Base-by-base conservation (phyloP, 768 basidiomycete species). In the Termitomyces sp. region DNA sequence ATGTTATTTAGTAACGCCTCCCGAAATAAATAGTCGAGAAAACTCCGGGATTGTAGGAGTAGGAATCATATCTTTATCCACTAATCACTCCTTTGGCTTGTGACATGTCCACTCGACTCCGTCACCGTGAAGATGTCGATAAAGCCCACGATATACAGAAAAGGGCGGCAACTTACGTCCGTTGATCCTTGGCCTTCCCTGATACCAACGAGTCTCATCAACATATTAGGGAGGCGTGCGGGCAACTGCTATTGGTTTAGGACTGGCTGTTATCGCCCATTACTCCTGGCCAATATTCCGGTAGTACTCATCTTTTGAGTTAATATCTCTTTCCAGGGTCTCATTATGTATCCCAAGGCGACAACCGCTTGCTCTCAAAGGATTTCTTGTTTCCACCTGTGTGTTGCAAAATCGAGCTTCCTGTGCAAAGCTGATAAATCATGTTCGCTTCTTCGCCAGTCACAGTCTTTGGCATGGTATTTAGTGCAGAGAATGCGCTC, bases 321-420 rank as follows among this genome's bases (percentile, higher is more conserved):
- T 7, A 7, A 7, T 29, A 5, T 31, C 20, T 47, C 17, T 7
- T 36, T 15, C 4, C n/a, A 42, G 40, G 9, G 12, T 63, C 59
- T 61, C 32, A 56, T 25, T 5, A 47, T 36, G 20, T 6, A 36
- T 25, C 5, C 5, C 25, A 48, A 93, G 92, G 64, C 85, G 88
- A 25, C 92, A 93, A 72, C 89, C 91, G 0, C 78, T 92, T 20
- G 83, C 89, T 3, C 85, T 93, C 79, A 95, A 95, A 72, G 85
- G 81, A 1, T 94, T 92, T 70, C 74, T 94, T 5, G 82, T 92
- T 7, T 85, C 86, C 36, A 81, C 84, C 59, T 86, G 92, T 92
- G 68, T 66, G 85, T 79, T 29, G 36, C 49, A 48, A 20, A 31
- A n/a, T 46, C 8, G 42, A 38, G 5, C 20, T 40, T 54, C 3